phyloP scores from a whole-genome alignment of 176 grass and related monocot species.

The Carex scoparia region DNA sequence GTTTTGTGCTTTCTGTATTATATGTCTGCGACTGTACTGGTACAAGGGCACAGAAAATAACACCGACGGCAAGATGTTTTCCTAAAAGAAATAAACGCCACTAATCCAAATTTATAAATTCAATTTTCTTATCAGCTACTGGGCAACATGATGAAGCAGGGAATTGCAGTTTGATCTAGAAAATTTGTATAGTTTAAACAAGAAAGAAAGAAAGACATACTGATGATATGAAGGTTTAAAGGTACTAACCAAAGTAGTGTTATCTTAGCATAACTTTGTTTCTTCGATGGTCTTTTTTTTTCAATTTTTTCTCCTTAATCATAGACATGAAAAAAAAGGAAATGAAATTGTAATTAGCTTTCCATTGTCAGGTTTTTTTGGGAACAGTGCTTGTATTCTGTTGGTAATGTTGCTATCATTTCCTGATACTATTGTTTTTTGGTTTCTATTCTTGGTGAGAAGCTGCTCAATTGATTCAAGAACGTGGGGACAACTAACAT shows the following conservation, averaged over 20 bases:
- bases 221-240: neutral
- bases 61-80: neutral
- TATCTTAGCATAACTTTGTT: slow-evolving; percentile 17
- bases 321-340: slow-evolving; percentile 6
- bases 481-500: neutral
- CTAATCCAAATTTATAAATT: neutral
- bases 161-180: neutral
- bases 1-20: neutral
- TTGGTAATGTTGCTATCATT: slow-evolving; percentile 2
- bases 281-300: neutral
- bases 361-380: neutral
- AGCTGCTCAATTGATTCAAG: neutral
- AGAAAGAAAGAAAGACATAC: neutral
- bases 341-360: slow-evolving; percentile 13
- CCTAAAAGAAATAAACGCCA: neutral
- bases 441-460: neutral
- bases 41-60: neutral
- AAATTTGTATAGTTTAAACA: slow-evolving; percentile 14
- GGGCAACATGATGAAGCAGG: neutral
- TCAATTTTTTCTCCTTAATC: neutral
- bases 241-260: slow-evolving; percentile 6
- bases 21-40: neutral
- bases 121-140: neutral
- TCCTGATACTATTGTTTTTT: neutral
- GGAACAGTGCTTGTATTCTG: neutral